Evolutionary conservation across 1,284 basidiomycete genomes (phyloP).

Genomic region (Cutaneotrichosporon spelunceum): DNA sequence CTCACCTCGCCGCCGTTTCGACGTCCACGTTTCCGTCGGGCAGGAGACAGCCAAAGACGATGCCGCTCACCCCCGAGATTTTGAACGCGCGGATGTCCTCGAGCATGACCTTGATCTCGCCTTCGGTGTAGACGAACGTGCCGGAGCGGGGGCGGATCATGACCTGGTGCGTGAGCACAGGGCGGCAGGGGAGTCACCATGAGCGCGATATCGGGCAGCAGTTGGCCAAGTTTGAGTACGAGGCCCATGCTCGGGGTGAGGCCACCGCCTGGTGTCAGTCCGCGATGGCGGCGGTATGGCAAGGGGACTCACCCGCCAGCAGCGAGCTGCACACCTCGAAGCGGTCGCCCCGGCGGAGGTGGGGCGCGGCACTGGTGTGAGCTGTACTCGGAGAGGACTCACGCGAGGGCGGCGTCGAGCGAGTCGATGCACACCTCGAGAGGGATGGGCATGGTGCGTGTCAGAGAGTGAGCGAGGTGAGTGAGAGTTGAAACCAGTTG

Average conservation of each 20-base stretch:
- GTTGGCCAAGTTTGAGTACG: constrained; percentile 58
- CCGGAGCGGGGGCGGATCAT: constrained; percentile 75
- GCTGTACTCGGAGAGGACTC: not conserved
- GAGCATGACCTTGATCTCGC: constrained; percentile 67
- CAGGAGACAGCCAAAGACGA: constrained; percentile 67
- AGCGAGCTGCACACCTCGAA: constrained; percentile 75
- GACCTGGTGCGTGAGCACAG: constrained; percentile 52
- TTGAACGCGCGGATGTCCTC: constrained; percentile 59
- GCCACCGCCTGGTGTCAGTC: constrained; percentile 59
- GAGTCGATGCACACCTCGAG: constrained; percentile 78
- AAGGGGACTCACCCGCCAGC: constrained; percentile 32
- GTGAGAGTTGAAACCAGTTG: not conserved
- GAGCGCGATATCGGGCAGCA: constrained; percentile 57
- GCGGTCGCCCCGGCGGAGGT: constrained; percentile 38
- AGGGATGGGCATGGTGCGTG: constrained; percentile 32
- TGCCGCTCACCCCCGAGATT: constrained; percentile 58
- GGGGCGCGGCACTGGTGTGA: constrained; percentile 18
- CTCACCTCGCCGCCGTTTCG: constrained; percentile 51
- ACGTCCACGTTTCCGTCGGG: constrained; percentile 62
- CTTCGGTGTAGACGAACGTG: constrained; percentile 66
- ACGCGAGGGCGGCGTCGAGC: constrained; percentile 60
- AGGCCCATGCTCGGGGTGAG: constrained; percentile 72
- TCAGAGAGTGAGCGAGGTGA: not conserved
- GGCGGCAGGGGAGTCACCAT: constrained; percentile 57
- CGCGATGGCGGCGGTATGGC: not conserved